A percentile compares a stretch with the other conserved stretches of the same genome.
These are phyloP conservation scores for Aureobasidium mangrovei DNA, from an alignment of 2,329 filamentous ascomycete species.

Conservation along the genomic window DNA sequence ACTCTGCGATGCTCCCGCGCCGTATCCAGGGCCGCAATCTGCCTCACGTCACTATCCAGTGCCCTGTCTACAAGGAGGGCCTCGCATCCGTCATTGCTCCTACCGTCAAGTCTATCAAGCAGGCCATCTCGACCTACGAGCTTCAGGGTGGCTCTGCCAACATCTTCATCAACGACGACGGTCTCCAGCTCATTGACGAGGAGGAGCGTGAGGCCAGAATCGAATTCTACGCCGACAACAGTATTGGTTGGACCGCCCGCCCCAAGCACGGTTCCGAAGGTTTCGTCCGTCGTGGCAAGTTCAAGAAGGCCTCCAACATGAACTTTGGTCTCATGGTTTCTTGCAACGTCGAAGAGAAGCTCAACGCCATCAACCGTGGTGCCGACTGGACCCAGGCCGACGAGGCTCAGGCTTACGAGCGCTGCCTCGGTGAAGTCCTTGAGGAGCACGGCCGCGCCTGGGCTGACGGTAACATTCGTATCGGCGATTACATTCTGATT, in stretches of 20 bases:
- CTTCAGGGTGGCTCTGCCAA: conserved; percentile 70
- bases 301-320: conserved; percentile 66
- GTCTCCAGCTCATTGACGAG: conserved; percentile 56
- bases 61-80: conserved; percentile 82
- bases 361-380: conserved; percentile 34
- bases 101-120: conserved; percentile 68
- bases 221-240: conserved; percentile 43
- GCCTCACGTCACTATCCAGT: conserved; percentile 68
- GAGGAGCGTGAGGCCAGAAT: conserved; percentile 37
- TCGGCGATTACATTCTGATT: conserved; percentile 57
- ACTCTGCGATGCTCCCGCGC: conserved; percentile 61
- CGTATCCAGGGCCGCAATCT: conserved; percentile 50
- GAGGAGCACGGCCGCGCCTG: conserved; percentile 47
- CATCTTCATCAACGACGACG: conserved; percentile 66
- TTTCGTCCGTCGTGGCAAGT: conserved; percentile 52
- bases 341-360: conserved; percentile 52
- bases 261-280: conserved; percentile 42
- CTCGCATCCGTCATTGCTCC: conserved; percentile 65
- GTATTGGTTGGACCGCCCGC: conserved; percentile 43
- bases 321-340: conserved; percentile 59
- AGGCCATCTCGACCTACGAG: conserved; percentile 68
- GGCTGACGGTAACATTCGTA: conserved; percentile 52
- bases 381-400: conserved; percentile 29
- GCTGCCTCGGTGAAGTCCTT: conserved; percentile 42
- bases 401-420: conserved; percentile 41